These are phyloP conservation scores for Astragalus glycyphyllos DNA, from an alignment of 306 rosid species.

Conservation along the genomic window DNA sequence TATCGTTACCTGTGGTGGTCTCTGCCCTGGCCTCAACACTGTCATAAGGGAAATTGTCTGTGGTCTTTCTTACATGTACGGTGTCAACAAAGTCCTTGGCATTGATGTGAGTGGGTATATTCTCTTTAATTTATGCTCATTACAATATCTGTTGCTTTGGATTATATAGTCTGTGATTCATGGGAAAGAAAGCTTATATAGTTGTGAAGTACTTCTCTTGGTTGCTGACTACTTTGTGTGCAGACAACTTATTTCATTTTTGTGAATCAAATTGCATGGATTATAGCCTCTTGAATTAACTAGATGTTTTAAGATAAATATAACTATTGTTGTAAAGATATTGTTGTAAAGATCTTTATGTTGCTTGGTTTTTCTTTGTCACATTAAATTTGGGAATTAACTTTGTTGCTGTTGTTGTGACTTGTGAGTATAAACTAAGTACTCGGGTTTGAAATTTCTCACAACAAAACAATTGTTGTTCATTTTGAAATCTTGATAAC, in stretches of 20 bases:
- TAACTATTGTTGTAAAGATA: slow-evolving; percentile 3
- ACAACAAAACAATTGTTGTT: slow-evolving; percentile 13
- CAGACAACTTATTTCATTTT: not conserved
- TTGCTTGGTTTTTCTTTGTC: slow-evolving; percentile 31
- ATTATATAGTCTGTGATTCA: slow-evolving; percentile 10
- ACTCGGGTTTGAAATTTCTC: slow-evolving; percentile 1
- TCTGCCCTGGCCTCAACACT: slow-evolving; percentile 98
- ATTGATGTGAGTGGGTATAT: slow-evolving; percentile 69
- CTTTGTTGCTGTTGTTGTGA: not conserved
- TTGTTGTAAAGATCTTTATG: slow-evolving; percentile 12
- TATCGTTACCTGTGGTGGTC: slow-evolving; percentile 96
- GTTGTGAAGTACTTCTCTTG: slow-evolving; percentile 25
- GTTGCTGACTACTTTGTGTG: not conserved
- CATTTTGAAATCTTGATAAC: slow-evolving; percentile 21
- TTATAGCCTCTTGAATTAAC: slow-evolving; percentile 15
- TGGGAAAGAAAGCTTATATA: slow-evolving; percentile 1
- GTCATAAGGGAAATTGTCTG: slow-evolving; percentile 95
- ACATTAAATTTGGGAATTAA: slow-evolving; percentile 7
- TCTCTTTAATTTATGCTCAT: slow-evolving; percentile 32
- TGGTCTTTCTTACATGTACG: slow-evolving; percentile 90
- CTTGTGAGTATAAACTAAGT: slow-evolving; percentile 17
- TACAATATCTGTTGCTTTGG: slow-evolving; percentile 26
- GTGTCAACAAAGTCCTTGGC: slow-evolving; percentile 83
- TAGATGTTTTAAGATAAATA: slow-evolving; percentile 17
- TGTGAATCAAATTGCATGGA: slow-evolving; percentile 2